Evolutionary conservation across 768 basidiomycete species (phyloP), one percentile per base, ranked within the genome.

Genomic region (Leccinum broughii): DNA sequence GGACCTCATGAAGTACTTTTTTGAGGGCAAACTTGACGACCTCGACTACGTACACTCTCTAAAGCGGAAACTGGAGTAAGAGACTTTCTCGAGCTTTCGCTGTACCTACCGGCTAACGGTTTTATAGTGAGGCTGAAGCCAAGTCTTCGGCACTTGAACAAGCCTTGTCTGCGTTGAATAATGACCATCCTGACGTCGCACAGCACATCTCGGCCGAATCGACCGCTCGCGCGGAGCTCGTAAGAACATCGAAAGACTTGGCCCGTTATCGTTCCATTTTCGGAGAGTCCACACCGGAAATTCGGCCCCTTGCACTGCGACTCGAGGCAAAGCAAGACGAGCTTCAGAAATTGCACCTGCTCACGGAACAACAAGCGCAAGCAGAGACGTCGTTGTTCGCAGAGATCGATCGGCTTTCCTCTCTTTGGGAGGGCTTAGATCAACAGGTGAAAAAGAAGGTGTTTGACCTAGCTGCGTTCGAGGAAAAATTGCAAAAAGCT

Each of bases 391-490:
- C 90, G 20, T 76, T 97, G 20, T 96, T 91, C 65, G 78, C 84
- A 20, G 95, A 98, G 74, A 75, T 98, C 6, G 94, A 96, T 61
- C 86, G 87, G 62, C 69, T 99, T 15, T 93, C 94, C 15, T 81
- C 86, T 35, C 86, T 93, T 0, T 98, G 94, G 92, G 93, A 96
- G 68, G 76, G 81, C 24, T 78, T 94, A 24, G 92, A 95, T 63
- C 81, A 82, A 35, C 91, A 93, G 64, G 81, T 93, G 41, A 85
- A 89, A 66, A 89, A 81, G 72, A 97, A 96, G 74, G 84, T 95
- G 1, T 92, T 92, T 64, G 90, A 94, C 57, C 79, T 97, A n/a
- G 76, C 81, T 26, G 78, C 75, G 6, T 76, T 88, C 65, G 95
- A 98, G 70, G 89, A 92, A 26, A 85, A 83, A 59, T 67, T 95